phyloP scores from a whole-genome alignment of 2,329 filamentous ascomycete genomes.

The Sclerotinia nivalis region DNA sequence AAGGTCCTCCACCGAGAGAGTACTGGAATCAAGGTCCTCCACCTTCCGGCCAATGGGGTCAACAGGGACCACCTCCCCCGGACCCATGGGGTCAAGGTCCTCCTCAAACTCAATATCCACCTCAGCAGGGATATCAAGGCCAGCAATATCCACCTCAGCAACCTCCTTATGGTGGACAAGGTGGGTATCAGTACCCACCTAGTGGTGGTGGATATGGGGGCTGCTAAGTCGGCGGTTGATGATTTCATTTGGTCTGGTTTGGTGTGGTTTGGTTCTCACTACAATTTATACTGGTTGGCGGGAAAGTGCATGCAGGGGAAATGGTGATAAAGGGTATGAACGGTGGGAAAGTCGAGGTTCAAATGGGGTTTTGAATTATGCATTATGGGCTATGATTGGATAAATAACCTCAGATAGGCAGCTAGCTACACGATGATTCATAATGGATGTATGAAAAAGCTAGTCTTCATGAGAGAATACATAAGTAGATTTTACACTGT shows the following conservation, averaged over 20 bases:
- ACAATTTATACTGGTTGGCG: neutral
- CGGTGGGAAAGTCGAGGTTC: neutral
- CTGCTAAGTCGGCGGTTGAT: neutral
- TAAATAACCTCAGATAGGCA: no score
- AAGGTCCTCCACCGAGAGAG: slow-evolving; percentile 2
- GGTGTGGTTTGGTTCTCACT: neutral
- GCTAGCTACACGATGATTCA: no score
- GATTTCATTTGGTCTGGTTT: neutral
- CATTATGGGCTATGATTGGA: no score
- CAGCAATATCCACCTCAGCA: slow-evolving; percentile 29
- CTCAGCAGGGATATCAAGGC: slow-evolving; percentile 10
- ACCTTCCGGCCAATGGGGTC: slow-evolving; percentile 7
- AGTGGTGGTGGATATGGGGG: slow-evolving; percentile 17
- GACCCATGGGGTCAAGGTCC: slow-evolving; percentile 16
- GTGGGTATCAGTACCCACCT: slow-evolving; percentile 16
- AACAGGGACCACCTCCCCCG: slow-evolving; percentile 15
- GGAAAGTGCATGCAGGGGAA: neutral
- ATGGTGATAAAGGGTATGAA: neutral
- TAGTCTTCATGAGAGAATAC: no score
- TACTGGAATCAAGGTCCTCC: slow-evolving; percentile 26
- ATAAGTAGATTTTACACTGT: no score
- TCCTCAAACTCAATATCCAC: slow-evolving; percentile 18
- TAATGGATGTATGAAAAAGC: no score
- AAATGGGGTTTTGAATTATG: neutral
- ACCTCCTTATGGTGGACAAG: slow-evolving; percentile 27